phyloP scores from a whole-genome alignment of 257 asterid species.

The Penstemon davidsonii region DNA sequence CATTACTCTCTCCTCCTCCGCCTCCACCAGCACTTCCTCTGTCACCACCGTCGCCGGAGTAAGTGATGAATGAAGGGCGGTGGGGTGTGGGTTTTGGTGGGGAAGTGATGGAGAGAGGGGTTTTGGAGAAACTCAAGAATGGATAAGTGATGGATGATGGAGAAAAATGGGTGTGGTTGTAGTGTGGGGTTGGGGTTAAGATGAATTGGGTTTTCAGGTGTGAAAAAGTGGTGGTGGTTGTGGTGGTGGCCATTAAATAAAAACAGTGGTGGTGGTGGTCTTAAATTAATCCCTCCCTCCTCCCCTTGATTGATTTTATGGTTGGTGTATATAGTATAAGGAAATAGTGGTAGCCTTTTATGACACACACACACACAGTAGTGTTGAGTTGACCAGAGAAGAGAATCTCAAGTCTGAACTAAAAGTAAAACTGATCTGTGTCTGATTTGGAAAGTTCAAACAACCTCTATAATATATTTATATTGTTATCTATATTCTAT shows the following conservation, averaged over 20 bases:
- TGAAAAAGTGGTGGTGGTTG: slow-evolving; percentile 39
- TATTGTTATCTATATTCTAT: too few relatives aligned
- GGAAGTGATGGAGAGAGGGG: slow-evolving; percentile 25
- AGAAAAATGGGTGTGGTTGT: slow-evolving; percentile 22
- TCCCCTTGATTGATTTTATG: slow-evolving; percentile 15
- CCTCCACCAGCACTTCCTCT: slow-evolving; percentile 33
- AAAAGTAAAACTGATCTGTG: too few relatives aligned
- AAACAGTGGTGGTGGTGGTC: background rate
- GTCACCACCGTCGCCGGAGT: slow-evolving; percentile 29
- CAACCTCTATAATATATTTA: too few relatives aligned
- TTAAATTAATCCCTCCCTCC: too few relatives aligned
- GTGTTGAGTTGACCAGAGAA: too few relatives aligned
- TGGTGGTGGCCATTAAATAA: slow-evolving; percentile 3
- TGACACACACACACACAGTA: too few relatives aligned
- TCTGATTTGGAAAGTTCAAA: too few relatives aligned
- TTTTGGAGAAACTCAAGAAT: slow-evolving; percentile 25
- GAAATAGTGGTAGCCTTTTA: too few relatives aligned
- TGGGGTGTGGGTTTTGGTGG: slow-evolving; percentile 37
- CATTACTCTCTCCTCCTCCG: slow-evolving; percentile 39
- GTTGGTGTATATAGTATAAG: too few relatives aligned
- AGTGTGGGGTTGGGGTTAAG: slow-evolving; percentile 22
- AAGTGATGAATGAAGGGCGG: slow-evolving; percentile 38
- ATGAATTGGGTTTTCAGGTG: slow-evolving; percentile 35
- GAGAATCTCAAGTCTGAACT: too few relatives aligned
- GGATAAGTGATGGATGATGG: slow-evolving; percentile 31